A percentile compares a stretch with the other conserved stretches of the same genome.
phyloP scores from a whole-genome alignment of 306 rosid genomes.

The Vachellia pachyceras region DNA sequence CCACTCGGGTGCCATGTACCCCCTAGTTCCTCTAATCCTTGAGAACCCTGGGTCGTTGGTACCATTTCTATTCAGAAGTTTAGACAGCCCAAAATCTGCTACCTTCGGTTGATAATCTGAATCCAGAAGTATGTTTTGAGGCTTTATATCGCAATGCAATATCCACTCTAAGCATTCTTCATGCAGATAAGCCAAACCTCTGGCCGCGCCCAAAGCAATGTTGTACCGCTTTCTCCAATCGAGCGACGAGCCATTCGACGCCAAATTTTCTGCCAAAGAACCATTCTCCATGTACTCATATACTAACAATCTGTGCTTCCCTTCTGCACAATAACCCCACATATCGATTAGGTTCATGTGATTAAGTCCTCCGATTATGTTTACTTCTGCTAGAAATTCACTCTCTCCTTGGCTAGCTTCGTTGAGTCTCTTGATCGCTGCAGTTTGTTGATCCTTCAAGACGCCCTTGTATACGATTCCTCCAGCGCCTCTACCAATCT shows the following conservation, averaged over 20 bases:
- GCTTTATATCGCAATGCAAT: not conserved
- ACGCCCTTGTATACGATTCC: not conserved
- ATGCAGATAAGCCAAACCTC: not conserved
- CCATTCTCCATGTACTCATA: not conserved
- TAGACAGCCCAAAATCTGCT: not conserved
- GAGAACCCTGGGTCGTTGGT: slow-evolving; percentile 42
- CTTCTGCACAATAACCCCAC: not conserved
- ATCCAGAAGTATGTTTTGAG: not conserved
- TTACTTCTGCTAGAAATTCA: not conserved
- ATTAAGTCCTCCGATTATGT: not conserved
- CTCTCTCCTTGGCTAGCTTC: not conserved
- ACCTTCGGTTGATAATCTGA: not conserved
- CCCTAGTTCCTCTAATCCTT: slow-evolving; percentile 57
- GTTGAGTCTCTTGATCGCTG: not conserved
- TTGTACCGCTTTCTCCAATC: not conserved
- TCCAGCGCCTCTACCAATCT: not conserved
- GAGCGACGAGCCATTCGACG: not conserved
- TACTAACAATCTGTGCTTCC: not conserved
- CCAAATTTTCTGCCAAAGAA: not conserved
- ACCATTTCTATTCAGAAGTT: slow-evolving; percentile 19
- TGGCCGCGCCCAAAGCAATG: not conserved
- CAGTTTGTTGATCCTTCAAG: not conserved
- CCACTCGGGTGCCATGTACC: slow-evolving; percentile 39
- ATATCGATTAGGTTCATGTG: not conserved
- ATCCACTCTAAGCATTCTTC: slow-evolving; percentile 4